These are phyloP conservation scores for Neophaeococcomyces mojaviensis DNA, from an alignment of 2,329 filamentous ascomycete species.

Conservation along the genomic window DNA sequence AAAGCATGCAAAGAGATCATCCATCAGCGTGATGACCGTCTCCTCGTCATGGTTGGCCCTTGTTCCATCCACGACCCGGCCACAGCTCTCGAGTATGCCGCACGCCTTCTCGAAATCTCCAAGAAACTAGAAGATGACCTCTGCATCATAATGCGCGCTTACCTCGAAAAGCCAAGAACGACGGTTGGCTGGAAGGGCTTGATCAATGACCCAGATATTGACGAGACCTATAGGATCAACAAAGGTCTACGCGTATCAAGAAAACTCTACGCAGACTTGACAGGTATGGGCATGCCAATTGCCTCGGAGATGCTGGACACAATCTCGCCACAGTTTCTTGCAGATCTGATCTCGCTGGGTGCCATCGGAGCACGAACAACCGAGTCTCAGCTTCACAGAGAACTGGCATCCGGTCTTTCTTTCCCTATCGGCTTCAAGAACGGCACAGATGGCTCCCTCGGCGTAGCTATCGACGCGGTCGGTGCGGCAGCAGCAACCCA, in stretches of 20 bases:
- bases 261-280: slow-evolving; percentile 89
- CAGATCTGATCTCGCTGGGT: slow-evolving; percentile 83
- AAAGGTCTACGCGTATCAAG: slow-evolving; percentile 82
- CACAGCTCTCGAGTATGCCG: slow-evolving; percentile 87
- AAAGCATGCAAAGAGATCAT: slow-evolving; percentile 55
- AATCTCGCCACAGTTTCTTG: slow-evolving; percentile 93
- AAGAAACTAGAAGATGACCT: slow-evolving; percentile 85
- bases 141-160: slow-evolving; percentile 93
- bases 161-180: slow-evolving; percentile 96
- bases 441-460: slow-evolving; percentile 83
- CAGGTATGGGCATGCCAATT: slow-evolving; percentile 85
- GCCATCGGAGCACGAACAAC: slow-evolving; percentile 95
- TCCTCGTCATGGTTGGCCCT: slow-evolving; percentile 80
- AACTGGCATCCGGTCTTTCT: slow-evolving; percentile 84
- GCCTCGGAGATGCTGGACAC: slow-evolving; percentile 98
- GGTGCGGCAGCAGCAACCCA: slow-evolving; percentile 86
- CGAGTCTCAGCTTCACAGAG: slow-evolving; percentile 89
- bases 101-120: slow-evolving; percentile 69
- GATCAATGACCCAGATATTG: slow-evolving; percentile 97
- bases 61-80: slow-evolving; percentile 96
- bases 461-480: slow-evolving; percentile 91
- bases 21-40: slow-evolving; percentile 51
- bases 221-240: slow-evolving; percentile 98
- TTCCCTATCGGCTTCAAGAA: slow-evolving; percentile 99
- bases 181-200: slow-evolving; percentile 98